phyloP scores from a whole-genome alignment of 495 filamentous ascomycete genomes.

The Penicillium bialowiezense region DNA sequence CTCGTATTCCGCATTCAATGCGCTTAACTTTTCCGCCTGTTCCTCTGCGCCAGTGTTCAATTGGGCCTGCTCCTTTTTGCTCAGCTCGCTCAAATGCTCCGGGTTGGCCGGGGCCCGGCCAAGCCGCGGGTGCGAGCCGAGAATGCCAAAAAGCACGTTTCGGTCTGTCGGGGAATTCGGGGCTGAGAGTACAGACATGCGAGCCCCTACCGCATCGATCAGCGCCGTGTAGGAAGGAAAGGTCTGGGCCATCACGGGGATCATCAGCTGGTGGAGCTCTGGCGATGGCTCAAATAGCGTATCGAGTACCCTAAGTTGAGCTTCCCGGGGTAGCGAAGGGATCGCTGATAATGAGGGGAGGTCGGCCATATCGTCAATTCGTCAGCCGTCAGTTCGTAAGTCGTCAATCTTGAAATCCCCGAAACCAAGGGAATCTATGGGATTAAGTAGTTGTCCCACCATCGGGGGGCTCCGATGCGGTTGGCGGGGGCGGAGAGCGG shows the following conservation, averaged over 20 bases:
- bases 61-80: slow-evolving; percentile 74
- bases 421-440: too few relatives aligned
- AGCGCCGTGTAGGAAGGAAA: slow-evolving; percentile 62
- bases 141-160: slow-evolving; percentile 62
- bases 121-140: slow-evolving; percentile 85
- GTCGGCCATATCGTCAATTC: slow-evolving; percentile 24
- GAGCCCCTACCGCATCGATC: slow-evolving; percentile 55
- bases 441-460: slow-evolving; percentile 16
- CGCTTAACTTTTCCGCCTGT: slow-evolving; percentile 42
- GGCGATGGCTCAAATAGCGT: slow-evolving; percentile 82
- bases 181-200: slow-evolving; percentile 51
- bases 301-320: slow-evolving; percentile 66
- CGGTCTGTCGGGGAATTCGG: slow-evolving; percentile 48
- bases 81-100: slow-evolving; percentile 65
- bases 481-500: slow-evolving; percentile 15
- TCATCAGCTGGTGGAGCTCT: slow-evolving; percentile 67
- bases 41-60: slow-evolving; percentile 55
- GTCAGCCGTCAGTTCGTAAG: too few relatives aligned
- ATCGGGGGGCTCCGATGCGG: slow-evolving; percentile 33
- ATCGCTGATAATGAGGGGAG: slow-evolving; percentile 54
- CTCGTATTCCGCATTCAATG: slow-evolving; percentile 82
- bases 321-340: slow-evolving; percentile 51
- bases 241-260: slow-evolving; percentile 59
- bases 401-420: too few relatives aligned
- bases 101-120: slow-evolving; percentile 63